These are phyloP conservation scores for Alternaria novae-zelandiae DNA, from an alignment of 2,329 filamentous ascomycete genomes.

Conservation along the genomic window DNA sequence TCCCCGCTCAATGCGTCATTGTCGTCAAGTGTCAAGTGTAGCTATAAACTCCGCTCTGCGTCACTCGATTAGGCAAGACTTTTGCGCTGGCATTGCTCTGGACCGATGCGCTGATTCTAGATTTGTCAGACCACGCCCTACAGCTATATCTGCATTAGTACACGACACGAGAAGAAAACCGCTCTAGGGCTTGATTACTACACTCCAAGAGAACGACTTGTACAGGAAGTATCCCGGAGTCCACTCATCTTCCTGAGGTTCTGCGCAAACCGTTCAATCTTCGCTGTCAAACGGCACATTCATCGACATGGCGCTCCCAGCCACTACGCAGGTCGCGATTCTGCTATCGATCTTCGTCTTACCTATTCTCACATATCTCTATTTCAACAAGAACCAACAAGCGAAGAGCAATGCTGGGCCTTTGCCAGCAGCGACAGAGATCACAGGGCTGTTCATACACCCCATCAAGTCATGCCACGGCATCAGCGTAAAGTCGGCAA, in stretches of 20 bases:
- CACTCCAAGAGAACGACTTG: too few species aligned
- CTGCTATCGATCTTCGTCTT: constrained; percentile 37
- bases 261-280: not conserved
- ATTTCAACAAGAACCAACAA: constrained; percentile 21
- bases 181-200: too few species aligned
- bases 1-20: constrained; percentile 18
- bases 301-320: constrained; percentile 33
- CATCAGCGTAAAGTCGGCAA: constrained; percentile 60
- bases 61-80: not conserved
- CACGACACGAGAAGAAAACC: not conserved
- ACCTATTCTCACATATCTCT: constrained; percentile 41
- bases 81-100: not conserved
- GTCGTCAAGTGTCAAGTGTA: not conserved
- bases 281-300: not conserved
- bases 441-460: constrained; percentile 63
- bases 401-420: constrained; percentile 28
- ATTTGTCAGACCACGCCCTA: not conserved
- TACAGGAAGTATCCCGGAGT: too few species aligned
- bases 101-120: not conserved
- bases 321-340: constrained; percentile 29
- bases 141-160: not conserved
- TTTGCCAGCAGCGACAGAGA: constrained; percentile 48
- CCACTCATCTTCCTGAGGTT: too few species aligned
- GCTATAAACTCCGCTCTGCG: constrained; percentile 4
- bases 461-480: constrained; percentile 72